phyloP scores from a whole-genome alignment of 1,284 basidiomycete species.

The Cutaneotrichosporon cyanovorans region DNA sequence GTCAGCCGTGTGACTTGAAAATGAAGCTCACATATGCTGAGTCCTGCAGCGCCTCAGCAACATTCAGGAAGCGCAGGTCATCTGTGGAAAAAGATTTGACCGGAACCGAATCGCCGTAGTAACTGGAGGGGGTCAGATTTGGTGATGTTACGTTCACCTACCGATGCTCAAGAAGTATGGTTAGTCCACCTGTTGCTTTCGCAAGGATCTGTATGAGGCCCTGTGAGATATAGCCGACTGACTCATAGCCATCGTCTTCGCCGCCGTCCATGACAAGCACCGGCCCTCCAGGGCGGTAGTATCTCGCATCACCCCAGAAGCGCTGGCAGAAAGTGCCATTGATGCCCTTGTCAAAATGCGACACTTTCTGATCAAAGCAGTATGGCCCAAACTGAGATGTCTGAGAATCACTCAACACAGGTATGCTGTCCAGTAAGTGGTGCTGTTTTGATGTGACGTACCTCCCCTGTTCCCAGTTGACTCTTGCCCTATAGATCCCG shows the following conservation, averaged over 20 bases:
- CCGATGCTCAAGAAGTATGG: constrained; percentile 85
- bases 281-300: constrained; percentile 68
- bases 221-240: constrained; percentile 43
- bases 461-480: constrained; percentile 34
- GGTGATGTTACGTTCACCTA: constrained; percentile 42
- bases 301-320: constrained; percentile 82
- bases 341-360: constrained; percentile 53
- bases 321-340: constrained; percentile 49
- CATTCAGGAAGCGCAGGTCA: constrained; percentile 73
- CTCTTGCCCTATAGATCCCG: constrained; percentile 28
- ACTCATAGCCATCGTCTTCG: constrained; percentile 55
- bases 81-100: constrained; percentile 62
- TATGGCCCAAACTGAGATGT: constrained; percentile 33
- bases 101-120: constrained; percentile 65
- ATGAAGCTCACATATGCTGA: constrained; percentile 54
- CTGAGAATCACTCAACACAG: constrained; percentile 1
- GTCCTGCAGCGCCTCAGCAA: constrained; percentile 83
- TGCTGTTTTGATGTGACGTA: constrained; percentile 22
- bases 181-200: constrained; percentile 68
- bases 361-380: constrained; percentile 76
- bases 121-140: constrained; percentile 5
- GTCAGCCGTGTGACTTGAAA: constrained; percentile 34
- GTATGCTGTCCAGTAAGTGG: constrained; percentile 3
- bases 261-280: constrained; percentile 77
- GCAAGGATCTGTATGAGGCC: constrained; percentile 81